Conservation (phyloP, 495 filamentous ascomycete genomes). For the Aspergillus campestris region DNA sequence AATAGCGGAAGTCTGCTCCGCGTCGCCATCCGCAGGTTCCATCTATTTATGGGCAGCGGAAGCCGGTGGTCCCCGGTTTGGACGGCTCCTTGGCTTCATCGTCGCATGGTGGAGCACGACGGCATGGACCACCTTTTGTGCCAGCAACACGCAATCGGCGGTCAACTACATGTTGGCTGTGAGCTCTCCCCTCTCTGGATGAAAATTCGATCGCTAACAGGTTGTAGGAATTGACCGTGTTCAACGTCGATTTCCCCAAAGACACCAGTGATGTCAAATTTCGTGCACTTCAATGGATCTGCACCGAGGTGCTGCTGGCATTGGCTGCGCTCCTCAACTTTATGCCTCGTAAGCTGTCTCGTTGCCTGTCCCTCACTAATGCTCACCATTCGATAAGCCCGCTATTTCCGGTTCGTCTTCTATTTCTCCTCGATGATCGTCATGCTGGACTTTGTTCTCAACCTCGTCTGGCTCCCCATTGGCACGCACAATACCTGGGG, state of each 20-base stretch:
- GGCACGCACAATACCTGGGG: conserved; percentile 44
- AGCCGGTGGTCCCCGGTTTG: conserved; percentile 44
- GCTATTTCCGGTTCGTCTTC: conserved; percentile 39
- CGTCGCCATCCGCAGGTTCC: conserved; percentile 46
- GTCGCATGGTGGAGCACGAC: conserved; percentile 55
- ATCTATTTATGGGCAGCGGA: conserved; percentile 53
- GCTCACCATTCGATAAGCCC: conserved; percentile 20
- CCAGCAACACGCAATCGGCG: conserved; percentile 45
- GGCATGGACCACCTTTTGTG: conserved; percentile 51
- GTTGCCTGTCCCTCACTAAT: background rate
- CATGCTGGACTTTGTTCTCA: conserved; percentile 46
- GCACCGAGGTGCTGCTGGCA: conserved; percentile 41
- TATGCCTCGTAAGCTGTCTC: conserved; percentile 29
- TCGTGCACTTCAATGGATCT: conserved; percentile 49
- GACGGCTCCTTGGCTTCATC: conserved; percentile 44
- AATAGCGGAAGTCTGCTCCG: conserved; percentile 48
- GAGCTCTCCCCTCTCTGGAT: conserved; percentile 3
- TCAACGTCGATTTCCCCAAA: conserved; percentile 40
- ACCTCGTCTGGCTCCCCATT: conserved; percentile 51
- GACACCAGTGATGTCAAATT: conserved; percentile 42
- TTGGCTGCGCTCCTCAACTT: conserved; percentile 38
- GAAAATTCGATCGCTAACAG: background rate
- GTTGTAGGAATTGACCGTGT: conserved; percentile 43
- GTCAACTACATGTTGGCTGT: conserved; percentile 48
- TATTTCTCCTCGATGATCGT: conserved; percentile 40